Evolutionary conservation across 176 grass and related monocot species (phyloP), one percentile per base, ranked within the genome.

Genomic region (Cymbopogon citratus): DNA sequence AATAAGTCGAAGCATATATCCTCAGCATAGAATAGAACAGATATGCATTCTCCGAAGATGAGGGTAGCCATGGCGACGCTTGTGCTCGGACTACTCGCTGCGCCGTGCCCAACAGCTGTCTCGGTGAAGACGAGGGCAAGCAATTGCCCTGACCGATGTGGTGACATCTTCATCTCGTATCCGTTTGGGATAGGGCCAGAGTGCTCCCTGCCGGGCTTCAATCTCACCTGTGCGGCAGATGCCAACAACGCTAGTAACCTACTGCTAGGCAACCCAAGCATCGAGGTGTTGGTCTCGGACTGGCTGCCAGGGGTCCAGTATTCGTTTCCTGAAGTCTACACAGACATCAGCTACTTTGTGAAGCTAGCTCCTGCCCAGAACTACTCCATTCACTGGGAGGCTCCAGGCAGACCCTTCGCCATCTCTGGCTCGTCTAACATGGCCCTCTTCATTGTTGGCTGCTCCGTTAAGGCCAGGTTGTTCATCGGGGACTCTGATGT

Each of bases 151-250:
- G 1, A n/a, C 12, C 0, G 0, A 40, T 46, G 59, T 28, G 24
- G 6, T 64, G 15, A 0, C 5, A 0, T 0, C 4, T 9, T 3
- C 0, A 45, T 78, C 39, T 0, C 16, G 0, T 78, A 65, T 65
- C 76, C 76, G 1, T 78, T 78, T 26, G 76, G 76, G 1, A 33
- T 65, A 44, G 76, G 76, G 5, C 2, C 24, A 1, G 25, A 64
- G 9, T 78, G 60, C 60, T 78, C 76, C 40, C 2, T 78, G 39
- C 76, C 76, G 3, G 76, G 76, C 25, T 78, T 78, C 25, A 65
- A 33, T 25, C 60, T 78, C 26, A 14, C 59, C 8, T 78, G 60
- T 12, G 5, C 0, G 9, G 0, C 2, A 0, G 10, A 5, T 19
- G 46, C 46, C 0, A 0, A 49, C 15, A 18, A 18, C 46, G 18